These are phyloP conservation scores for Phytophthora meadii DNA, from an alignment of 352 stramenopile species.

Conservation along the genomic window DNA sequence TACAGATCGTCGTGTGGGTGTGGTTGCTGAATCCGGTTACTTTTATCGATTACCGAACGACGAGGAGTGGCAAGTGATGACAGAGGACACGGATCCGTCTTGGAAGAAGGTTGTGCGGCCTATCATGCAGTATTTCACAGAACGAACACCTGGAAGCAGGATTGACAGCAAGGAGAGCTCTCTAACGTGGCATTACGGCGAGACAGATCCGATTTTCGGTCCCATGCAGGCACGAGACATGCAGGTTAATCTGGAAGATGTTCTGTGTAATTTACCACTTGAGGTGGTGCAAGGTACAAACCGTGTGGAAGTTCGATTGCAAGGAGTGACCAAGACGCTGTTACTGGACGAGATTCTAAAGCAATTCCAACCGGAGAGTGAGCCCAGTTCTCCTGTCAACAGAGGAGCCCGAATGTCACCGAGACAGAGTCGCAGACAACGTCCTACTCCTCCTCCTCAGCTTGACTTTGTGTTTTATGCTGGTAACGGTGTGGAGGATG, in stretches of 20 bases:
- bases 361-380: slow-evolving; percentile 35
- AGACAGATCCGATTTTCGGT: slow-evolving; percentile 79
- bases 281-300: slow-evolving; percentile 85
- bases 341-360: slow-evolving; percentile 73
- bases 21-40: slow-evolving; percentile 70
- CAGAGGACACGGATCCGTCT: slow-evolving; percentile 61
- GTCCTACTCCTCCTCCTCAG: slow-evolving; percentile 12
- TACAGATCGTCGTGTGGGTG: slow-evolving; percentile 55
- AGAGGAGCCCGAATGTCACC: slow-evolving; percentile 11
- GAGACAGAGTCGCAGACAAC: slow-evolving; percentile 18
- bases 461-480: slow-evolving; percentile 90
- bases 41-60: slow-evolving; percentile 62
- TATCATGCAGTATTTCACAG: slow-evolving; percentile 81
- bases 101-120: slow-evolving; percentile 79
- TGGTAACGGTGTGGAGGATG: slow-evolving; percentile 84
- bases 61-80: slow-evolving; percentile 66
- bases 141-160: slow-evolving; percentile 71
- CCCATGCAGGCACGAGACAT: slow-evolving; percentile 88
- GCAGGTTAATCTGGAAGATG: slow-evolving; percentile 89
- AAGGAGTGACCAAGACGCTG: slow-evolving; percentile 69
- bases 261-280: slow-evolving; percentile 82
- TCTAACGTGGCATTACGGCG: slow-evolving; percentile 73
- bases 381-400: slow-evolving; percentile 24
- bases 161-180: slow-evolving; percentile 75
- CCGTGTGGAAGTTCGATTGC: slow-evolving; percentile 76